Evolutionary conservation across 345 rosid genomes (phyloP).

Genomic region (Luvunga scandens): DNA sequence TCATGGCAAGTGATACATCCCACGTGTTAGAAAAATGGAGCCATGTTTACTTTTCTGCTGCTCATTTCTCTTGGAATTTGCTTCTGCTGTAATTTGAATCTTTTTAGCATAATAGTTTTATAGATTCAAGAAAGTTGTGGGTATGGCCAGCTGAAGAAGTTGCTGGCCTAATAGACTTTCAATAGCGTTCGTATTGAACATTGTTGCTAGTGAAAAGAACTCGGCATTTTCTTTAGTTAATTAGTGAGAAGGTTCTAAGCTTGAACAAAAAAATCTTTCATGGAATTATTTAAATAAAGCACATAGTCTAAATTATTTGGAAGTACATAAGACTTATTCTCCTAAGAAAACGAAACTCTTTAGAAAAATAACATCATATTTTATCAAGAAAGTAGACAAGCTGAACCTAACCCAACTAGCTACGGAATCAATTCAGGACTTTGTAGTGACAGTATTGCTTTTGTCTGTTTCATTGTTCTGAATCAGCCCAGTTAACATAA

Average conservation of each 20-base stretch:
- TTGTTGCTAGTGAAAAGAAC: neutral
- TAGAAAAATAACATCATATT: neutral
- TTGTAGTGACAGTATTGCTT: neutral
- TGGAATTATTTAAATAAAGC: neutral
- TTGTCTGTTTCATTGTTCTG: neutral
- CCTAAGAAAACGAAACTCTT: neutral
- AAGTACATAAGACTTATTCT: slow-evolving; percentile 3
- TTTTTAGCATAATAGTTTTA: neutral
- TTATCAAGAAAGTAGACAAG: neutral
- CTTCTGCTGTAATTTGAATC: neutral
- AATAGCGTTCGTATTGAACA: neutral
- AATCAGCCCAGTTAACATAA: too few relatives aligned
- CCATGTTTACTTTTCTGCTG: neutral
- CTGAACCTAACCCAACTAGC: too few relatives aligned
- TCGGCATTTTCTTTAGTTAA: neutral
- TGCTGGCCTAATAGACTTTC: too few relatives aligned
- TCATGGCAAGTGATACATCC: neutral
- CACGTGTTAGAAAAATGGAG: neutral
- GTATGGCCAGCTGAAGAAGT: neutral
- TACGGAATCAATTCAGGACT: too few relatives aligned
- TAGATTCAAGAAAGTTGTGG: too few relatives aligned
- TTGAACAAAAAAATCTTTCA: neutral
- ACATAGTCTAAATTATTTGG: neutral
- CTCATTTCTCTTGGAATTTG: neutral
- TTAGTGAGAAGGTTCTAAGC: neutral